Conservation (phyloP, 2,329 filamentous ascomycete species). For the Alternaria infectoria region DNA sequence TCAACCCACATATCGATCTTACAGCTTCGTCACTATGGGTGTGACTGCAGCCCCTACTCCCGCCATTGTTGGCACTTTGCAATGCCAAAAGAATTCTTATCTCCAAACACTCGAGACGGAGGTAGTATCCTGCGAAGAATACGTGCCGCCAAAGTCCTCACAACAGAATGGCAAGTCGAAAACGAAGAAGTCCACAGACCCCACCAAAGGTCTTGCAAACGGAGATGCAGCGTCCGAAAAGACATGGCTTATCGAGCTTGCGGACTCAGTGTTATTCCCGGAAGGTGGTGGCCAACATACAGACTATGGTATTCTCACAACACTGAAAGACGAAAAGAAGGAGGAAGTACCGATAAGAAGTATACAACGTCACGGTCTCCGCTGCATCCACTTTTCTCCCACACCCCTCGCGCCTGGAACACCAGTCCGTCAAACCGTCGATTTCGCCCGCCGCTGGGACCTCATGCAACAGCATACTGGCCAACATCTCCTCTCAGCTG, state of each 20-base stretch:
- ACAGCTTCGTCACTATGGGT: conserved; percentile 22
- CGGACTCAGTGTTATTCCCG: conserved; percentile 42
- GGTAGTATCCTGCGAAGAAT: conserved; percentile 42
- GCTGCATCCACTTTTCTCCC: conserved; percentile 78
- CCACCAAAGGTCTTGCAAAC: conserved; percentile 22
- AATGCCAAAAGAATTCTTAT: conserved; percentile 44
- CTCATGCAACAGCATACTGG: conserved; percentile 47
- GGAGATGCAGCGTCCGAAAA: conserved; percentile 15
- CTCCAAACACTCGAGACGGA: conserved; percentile 37
- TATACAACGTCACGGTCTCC: conserved; percentile 57
- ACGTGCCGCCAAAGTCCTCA: conserved; percentile 23
- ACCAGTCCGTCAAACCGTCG: conserved; percentile 34
- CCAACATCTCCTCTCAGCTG: conserved; percentile 42
- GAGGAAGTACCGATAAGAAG: conserved; percentile 35
- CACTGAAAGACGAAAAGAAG: conserved; percentile 17
- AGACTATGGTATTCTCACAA: conserved; percentile 38
- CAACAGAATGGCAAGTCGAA: conserved; percentile 31
- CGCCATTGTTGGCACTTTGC: conserved; percentile 38
- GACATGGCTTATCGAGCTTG: conserved; percentile 40
- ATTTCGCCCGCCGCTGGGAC: conserved; percentile 41
- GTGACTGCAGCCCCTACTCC: conserved; percentile 17
- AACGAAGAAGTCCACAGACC: conserved; percentile 34
- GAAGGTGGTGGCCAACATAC: conserved; percentile 44
- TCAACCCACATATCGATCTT: neutral
- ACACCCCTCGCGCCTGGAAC: conserved; percentile 81